Evolutionary conservation across 345 rosid species (phyloP).

Genomic region (Brassica incana): DNA sequence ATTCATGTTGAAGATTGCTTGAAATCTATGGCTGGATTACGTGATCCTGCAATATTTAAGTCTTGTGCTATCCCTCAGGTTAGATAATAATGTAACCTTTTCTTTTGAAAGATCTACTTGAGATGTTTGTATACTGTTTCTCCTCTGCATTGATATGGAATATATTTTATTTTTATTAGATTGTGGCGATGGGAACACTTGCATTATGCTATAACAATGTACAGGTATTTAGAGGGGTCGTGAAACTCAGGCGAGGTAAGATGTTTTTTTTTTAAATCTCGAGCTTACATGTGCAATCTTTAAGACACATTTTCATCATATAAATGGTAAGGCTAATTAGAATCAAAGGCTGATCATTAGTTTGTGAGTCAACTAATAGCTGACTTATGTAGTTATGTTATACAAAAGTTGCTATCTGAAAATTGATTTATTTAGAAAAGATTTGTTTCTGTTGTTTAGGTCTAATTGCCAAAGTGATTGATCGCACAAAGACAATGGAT

Average conservation of each 20-base stretch:
- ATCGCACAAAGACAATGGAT: slow-evolving; percentile 67
- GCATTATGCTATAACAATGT: slow-evolving; percentile 80
- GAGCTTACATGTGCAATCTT: neutral
- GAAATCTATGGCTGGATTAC: slow-evolving; percentile 56
- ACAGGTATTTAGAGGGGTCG: slow-evolving; percentile 85
- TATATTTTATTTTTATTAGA: slow-evolving; percentile 42
- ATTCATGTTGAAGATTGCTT: slow-evolving; percentile 73
- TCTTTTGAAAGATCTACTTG: neutral
- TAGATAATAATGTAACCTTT: neutral
- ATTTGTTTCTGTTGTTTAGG: slow-evolving; percentile 41
- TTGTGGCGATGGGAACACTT: slow-evolving; percentile 87
- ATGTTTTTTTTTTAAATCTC: neutral
- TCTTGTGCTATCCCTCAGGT: slow-evolving; percentile 91
- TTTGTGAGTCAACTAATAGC: neutral
- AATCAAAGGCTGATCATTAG: neutral
- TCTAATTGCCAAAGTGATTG: slow-evolving; percentile 75
- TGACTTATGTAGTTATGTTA: neutral
- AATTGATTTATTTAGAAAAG: neutral
- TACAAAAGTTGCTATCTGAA: neutral
- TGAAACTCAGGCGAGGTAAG: slow-evolving; percentile 90
- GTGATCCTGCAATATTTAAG: slow-evolving; percentile 60
- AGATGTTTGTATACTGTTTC: neutral
- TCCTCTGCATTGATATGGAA: neutral
- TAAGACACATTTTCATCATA: neutral
- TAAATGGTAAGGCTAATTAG: neutral